Percentiles rank a stretch among this genome's conserved stretches.
Conservation (phyloP, 2,329 filamentous ascomycete genomes). For the Cercospora zeina region DNA sequence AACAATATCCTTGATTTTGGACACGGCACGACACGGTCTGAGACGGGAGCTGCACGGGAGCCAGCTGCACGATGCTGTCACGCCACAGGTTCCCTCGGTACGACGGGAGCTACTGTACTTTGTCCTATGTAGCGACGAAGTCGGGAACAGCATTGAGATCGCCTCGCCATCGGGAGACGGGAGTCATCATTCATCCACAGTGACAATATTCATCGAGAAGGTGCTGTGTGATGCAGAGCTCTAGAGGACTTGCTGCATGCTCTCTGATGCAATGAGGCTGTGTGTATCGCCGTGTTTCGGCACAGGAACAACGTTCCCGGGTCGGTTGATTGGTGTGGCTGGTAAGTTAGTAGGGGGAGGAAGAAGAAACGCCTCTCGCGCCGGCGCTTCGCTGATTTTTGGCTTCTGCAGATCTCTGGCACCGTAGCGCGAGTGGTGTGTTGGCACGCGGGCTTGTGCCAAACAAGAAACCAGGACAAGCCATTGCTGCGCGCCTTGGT, state of each 20-base stretch:
- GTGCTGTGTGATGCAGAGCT: no score
- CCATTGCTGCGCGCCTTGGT: conserved; percentile 8
- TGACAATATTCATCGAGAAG: no score
- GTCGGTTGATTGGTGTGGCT: background rate
- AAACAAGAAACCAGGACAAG: conserved; percentile 17
- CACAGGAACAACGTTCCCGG: background rate
- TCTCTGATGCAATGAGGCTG: no score
- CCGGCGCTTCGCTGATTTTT: background rate
- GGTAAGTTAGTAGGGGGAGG: background rate
- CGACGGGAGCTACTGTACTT: background rate
- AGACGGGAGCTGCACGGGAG: background rate
- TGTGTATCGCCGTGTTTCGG: no score
- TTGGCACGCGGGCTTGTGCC: conserved; percentile 12
- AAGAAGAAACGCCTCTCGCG: conserved; percentile 10
- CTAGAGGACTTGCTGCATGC: no score
- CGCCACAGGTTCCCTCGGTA: background rate
- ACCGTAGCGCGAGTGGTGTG: background rate
- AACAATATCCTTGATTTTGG: conserved; percentile 5
- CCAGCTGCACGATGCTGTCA: conserved; percentile 17
- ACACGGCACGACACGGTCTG: no score
- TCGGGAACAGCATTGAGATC: background rate
- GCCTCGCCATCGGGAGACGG: no score
- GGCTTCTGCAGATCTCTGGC: conserved; percentile 15
- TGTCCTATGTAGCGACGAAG: no score
- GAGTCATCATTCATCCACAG: no score